Percentiles rank a stretch among this genome's conserved stretches.
phyloP scores from a whole-genome alignment of 2,329 filamentous ascomycete genomes.

The Spiromastix sp. region DNA sequence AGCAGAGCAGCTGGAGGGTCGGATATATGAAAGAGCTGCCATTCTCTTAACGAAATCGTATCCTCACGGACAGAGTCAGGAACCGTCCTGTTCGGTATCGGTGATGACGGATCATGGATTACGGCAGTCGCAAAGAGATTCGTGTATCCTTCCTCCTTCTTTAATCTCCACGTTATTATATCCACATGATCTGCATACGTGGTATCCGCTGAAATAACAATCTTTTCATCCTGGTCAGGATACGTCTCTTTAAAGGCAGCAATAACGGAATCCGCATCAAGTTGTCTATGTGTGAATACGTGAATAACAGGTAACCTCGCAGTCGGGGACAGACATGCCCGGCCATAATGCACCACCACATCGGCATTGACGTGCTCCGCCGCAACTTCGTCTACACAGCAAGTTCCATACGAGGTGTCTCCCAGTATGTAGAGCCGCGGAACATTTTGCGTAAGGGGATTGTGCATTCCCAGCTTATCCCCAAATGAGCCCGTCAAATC shows the following conservation, averaged over 20 bases:
- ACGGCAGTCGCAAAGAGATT: slow-evolving; percentile 61
- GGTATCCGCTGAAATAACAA: slow-evolving; percentile 81
- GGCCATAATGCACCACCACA: slow-evolving; percentile 86
- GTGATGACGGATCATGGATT: slow-evolving; percentile 65
- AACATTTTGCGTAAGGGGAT: slow-evolving; percentile 11
- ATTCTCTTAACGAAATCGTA: slow-evolving; percentile 46
- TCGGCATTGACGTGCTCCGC: slow-evolving; percentile 88
- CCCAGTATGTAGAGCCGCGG: slow-evolving; percentile 68
- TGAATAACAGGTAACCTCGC: slow-evolving; percentile 80
- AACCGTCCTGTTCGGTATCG: slow-evolving; percentile 74
- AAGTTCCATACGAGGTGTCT: slow-evolving; percentile 93
- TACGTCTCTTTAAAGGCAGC: slow-evolving; percentile 60
- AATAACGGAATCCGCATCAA: slow-evolving; percentile 52
- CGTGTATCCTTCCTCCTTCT: slow-evolving; percentile 53
- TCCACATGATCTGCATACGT: slow-evolving; percentile 70
- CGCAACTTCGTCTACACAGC: slow-evolving; percentile 93
- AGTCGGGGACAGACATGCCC: slow-evolving; percentile 84
- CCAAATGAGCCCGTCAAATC: slow-evolving; percentile 2
- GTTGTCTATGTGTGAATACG: slow-evolving; percentile 66
- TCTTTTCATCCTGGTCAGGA: slow-evolving; percentile 48
- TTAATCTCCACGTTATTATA: slow-evolving; percentile 45
- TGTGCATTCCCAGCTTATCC: slow-evolving; percentile 12
- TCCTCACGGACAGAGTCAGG: slow-evolving; percentile 39
- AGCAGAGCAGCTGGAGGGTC: slow-evolving; percentile 72
- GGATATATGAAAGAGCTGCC: slow-evolving; percentile 76